A percentile compares a stretch with the other conserved stretches of the same genome.
Conservation (phyloP, 2,329 filamentous ascomycete genomes). For the Monosporascus sp. region DNA sequence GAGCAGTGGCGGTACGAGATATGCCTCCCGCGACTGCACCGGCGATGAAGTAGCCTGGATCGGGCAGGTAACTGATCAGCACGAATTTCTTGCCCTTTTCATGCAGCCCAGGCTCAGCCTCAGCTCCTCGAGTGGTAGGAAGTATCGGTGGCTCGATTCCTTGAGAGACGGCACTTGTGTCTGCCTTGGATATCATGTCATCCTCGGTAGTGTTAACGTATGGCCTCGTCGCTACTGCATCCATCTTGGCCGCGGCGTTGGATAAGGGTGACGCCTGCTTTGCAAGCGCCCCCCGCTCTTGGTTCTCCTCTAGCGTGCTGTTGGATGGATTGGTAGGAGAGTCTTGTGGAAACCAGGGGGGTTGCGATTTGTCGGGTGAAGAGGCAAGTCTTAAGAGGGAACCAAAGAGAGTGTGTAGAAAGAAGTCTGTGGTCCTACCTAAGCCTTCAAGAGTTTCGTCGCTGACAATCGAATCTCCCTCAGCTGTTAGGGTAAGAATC, state of each 20-base stretch:
- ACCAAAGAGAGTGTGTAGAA: constrained; percentile 71
- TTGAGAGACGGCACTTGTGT: constrained; percentile 11
- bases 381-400: constrained; percentile 65
- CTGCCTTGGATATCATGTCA: constrained; percentile 5
- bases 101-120: constrained; percentile 28
- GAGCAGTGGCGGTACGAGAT: constrained; percentile 90
- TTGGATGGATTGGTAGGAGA: neutral
- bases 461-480: constrained; percentile 89
- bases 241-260: constrained; percentile 14
- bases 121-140: constrained; percentile 17
- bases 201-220: constrained; percentile 8
- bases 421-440: constrained; percentile 73
- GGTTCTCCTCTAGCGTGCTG: constrained; percentile 5
- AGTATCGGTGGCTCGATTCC: constrained; percentile 11
- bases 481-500: constrained; percentile 81
- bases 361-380: constrained; percentile 35
- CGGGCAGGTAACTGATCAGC: constrained; percentile 67
- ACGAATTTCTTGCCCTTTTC: constrained; percentile 38
- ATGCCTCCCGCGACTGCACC: constrained; percentile 92
- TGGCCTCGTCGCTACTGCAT: constrained; percentile 10
- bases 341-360: constrained; percentile 2
- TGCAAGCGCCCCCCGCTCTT: constrained; percentile 5
- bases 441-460: constrained; percentile 87
- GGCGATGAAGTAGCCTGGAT: constrained; percentile 96
- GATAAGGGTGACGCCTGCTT: constrained; percentile 6